Percentiles rank a stretch among this genome's conserved stretches.
These are phyloP conservation scores for Mortierella sp. DNA, from an alignment of 371 early-diverging fungal species.

Conservation along the genomic window DNA sequence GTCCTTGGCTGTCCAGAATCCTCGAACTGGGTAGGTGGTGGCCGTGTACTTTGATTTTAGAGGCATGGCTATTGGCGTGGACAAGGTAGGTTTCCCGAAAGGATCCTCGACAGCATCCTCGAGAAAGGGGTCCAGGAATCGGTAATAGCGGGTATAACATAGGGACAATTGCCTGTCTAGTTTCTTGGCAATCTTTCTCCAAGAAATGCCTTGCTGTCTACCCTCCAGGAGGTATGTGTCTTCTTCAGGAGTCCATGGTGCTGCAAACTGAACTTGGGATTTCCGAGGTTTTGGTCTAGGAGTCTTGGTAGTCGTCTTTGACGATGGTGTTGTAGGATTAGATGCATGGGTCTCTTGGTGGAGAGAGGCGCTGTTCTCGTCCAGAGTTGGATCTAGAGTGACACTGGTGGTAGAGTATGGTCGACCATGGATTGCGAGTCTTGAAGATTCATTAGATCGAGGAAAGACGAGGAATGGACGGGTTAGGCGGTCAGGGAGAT, in stretches of 20 bases:
- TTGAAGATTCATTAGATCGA: no score
- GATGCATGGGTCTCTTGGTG: no score
- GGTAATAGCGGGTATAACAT: conserved; percentile 40
- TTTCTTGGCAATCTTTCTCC: conserved; percentile 15
- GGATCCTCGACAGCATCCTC: conserved; percentile 39
- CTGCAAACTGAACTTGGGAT: not conserved
- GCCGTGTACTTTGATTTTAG: not conserved
- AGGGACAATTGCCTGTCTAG: conserved; percentile 15
- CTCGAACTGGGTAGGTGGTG: not conserved
- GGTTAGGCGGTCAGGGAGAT: no score
- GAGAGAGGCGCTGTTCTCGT: no score
- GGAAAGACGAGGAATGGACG: no score
- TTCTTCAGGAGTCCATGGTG: conserved; percentile 21
- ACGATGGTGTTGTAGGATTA: no score
- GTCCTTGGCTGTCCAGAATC: conserved; percentile 37
- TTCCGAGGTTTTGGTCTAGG: not conserved
- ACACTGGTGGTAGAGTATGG: no score
- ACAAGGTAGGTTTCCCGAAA: conserved; percentile 10
- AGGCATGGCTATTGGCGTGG: not conserved
- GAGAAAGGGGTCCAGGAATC: conserved; percentile 36
- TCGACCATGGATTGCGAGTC: no score
- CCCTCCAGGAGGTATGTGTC: conserved; percentile 25
- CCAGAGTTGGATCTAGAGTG: no score
- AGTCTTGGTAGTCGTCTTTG: no score
- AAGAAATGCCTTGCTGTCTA: conserved; percentile 21